These are phyloP conservation scores for Cichorium intybus DNA, from an alignment of 140 eudicot species.

Conservation along the genomic window DNA sequence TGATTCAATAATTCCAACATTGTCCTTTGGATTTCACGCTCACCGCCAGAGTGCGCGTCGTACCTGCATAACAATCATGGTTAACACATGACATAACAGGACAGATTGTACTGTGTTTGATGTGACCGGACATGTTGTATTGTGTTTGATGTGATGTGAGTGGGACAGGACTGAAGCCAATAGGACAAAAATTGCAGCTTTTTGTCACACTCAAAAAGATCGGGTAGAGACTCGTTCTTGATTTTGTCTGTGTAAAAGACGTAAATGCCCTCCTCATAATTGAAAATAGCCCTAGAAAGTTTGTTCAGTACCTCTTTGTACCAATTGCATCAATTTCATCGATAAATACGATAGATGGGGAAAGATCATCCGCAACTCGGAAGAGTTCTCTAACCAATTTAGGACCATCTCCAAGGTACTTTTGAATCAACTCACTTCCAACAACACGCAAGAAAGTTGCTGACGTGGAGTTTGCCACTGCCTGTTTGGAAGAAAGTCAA, in stretches of 20 bases:
- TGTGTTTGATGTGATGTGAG: not conserved
- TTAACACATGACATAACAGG: not conserved
- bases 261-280: too few relatives aligned
- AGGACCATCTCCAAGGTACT: constrained; percentile 95
- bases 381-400: constrained; percentile 90
- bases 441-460: constrained; percentile 96
- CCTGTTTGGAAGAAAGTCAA: constrained; percentile 44
- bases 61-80: constrained; percentile 41
- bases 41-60: constrained; percentile 95
- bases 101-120: not conserved
- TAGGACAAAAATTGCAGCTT: too few relatives aligned
- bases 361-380: constrained; percentile 90
- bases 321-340: constrained; percentile 97
- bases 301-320: constrained; percentile 62
- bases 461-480: constrained; percentile 93
- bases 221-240: too few relatives aligned
- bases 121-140: not conserved
- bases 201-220: too few relatives aligned
- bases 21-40: constrained; percentile 95
- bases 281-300: not conserved
- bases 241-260: too few relatives aligned
- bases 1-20: constrained; percentile 90
- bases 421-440: constrained; percentile 92
- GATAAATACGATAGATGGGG: constrained; percentile 90
- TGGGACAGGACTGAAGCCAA: too few relatives aligned